Base-by-base conservation (phyloP, 164 flowering plant genomes). In the Vitis amurensis region DNA sequence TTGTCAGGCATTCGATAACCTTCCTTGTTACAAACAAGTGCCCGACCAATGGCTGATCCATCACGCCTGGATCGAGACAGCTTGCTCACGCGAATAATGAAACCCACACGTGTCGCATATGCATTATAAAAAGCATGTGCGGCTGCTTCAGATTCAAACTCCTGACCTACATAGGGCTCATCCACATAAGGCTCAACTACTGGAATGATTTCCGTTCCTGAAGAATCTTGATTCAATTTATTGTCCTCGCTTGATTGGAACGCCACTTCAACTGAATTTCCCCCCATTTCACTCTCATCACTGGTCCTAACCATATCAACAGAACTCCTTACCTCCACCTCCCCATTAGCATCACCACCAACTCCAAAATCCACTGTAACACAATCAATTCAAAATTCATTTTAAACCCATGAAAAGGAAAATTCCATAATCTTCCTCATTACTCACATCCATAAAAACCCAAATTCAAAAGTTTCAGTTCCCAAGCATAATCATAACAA, bases 51-150 rank as follows among this genome's bases (percentile, higher is more conserved):
- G 47, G 90, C 87, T 50, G 90, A 52, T 11, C 89, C 89, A 69
- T 89, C 94, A 58, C 94, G 90, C 77, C 91, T 86, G 23, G 94
- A 89, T n/a, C 94, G 84, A 55, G 89, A 88, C 19, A 89, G 84
- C 74, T 89, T 88, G 82, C 90, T 89, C 29, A 86, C 90, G 47
- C 94, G 89, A 14, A 86, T 83, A 8, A 87, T 57, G 58, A 89
- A 89, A 30, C 94, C 94, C 9, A 86, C 73, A 4, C 85, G 83
- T 16, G 90, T 80, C 4, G 91, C 94, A 78, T 89, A 89, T 19
- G 84, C 80, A 77, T 88, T 88, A 62, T 89, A 89, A 79, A 89
- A 89, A 58, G 89, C 85, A 77, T 86, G 90, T 0, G 90, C 90
- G 55, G 86, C 91, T 14, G 89, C 85, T 76, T 89, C 94, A 31